Percentiles rank a stretch among this genome's conserved stretches.
These are phyloP conservation scores for Rhodomyrtus tomentosa DNA, from an alignment of 345 rosid species.

Conservation along the genomic window DNA sequence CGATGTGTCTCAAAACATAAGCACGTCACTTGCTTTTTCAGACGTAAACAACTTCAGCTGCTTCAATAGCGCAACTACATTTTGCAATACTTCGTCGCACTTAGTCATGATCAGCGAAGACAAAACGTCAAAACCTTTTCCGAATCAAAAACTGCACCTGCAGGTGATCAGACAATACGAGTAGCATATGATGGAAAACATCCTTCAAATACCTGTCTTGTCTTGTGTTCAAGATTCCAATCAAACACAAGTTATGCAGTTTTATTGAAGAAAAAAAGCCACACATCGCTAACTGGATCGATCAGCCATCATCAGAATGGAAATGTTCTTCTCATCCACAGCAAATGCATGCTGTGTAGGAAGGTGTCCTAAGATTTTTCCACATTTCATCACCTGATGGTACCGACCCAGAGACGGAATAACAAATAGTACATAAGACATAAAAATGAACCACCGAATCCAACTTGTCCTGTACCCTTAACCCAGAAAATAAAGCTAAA, in stretches of 20 bases:
- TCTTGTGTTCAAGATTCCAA: not conserved
- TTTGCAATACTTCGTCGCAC: rapidly evolving
- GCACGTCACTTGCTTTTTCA: not conserved
- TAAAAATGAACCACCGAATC: not conserved
- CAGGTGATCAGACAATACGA: too few relatives aligned
- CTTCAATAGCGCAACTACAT: rapidly evolving
- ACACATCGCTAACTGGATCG: not conserved
- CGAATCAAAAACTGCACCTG: too few relatives aligned
- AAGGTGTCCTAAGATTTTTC: constrained; percentile 69
- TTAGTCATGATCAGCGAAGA: rapidly evolving
- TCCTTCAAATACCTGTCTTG: not conserved
- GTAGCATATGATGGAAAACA: too few relatives aligned
- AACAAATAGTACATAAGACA: not conserved
- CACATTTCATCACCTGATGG: constrained; percentile 31
- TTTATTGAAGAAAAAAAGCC: not conserved
- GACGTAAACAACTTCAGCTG: not conserved
- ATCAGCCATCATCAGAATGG: constrained; percentile 36
- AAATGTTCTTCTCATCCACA: constrained; percentile 49
- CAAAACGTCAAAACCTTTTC: too few relatives aligned
- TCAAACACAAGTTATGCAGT: not conserved
- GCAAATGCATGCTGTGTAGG: constrained; percentile 28
- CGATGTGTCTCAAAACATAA: not conserved
- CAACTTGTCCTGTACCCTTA: not conserved
- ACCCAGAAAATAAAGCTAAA: not conserved
- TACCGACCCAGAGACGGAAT: not conserved